Evolutionary conservation across 1,284 basidiomycete genomes (phyloP).

Genomic region (Melampsora medusae): DNA sequence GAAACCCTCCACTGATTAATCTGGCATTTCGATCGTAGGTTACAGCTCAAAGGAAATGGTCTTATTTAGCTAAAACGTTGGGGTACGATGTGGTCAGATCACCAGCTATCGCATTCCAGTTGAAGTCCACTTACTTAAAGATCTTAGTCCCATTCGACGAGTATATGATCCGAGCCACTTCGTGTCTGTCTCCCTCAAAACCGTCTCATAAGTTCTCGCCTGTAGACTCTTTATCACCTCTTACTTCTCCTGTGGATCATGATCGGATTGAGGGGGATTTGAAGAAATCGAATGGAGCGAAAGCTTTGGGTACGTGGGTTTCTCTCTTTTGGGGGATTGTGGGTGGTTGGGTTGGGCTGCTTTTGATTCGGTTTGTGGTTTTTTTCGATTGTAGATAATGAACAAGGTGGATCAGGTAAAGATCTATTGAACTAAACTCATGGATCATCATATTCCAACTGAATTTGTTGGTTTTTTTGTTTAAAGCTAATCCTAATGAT

Average conservation of each 20-base stretch:
- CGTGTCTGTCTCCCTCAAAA: background rate
- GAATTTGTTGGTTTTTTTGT: background rate
- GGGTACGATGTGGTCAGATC: conserved; percentile 69
- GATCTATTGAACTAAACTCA: no score
- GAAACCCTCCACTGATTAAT: no score
- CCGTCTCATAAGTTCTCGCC: conserved; percentile 9
- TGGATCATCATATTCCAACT: no score
- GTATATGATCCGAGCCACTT: conserved; percentile 64
- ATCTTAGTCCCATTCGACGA: conserved; percentile 93
- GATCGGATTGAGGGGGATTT: conserved; percentile 18
- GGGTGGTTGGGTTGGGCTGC: background rate
- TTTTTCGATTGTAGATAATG: background rate
- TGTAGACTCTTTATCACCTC: conserved; percentile 31
- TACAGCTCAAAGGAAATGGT: conserved; percentile 76
- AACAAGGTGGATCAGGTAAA: background rate
- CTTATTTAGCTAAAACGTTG: conserved; percentile 73
- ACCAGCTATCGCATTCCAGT: conserved; percentile 76
- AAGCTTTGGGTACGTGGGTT: background rate
- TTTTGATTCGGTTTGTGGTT: background rate
- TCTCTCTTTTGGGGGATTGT: background rate
- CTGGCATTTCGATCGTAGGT: no score
- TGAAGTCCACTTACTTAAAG: conserved; percentile 82
- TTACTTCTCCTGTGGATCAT: conserved; percentile 28
- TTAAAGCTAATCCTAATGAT: background rate
- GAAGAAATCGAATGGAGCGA: background rate